Conservation (phyloP, 306 rosid species). For the Vigna nakashimae region DNA sequence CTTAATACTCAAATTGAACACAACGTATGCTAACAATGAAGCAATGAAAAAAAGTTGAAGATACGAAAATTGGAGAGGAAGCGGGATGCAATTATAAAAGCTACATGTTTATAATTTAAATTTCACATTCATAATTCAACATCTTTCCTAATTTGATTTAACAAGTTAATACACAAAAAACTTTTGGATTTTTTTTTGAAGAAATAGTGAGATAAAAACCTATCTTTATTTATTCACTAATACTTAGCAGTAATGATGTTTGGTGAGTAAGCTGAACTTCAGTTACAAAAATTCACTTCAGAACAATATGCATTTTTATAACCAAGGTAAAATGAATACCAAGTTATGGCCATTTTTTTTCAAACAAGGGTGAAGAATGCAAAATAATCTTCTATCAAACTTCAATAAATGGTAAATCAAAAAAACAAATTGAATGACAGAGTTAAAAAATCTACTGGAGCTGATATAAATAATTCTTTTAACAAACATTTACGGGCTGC, state of each 20-base stretch:
- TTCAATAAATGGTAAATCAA: slow-evolving; percentile 10
- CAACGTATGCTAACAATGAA: not conserved
- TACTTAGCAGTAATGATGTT: not conserved
- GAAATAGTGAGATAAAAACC: slow-evolving; percentile 13
- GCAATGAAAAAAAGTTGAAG: not conserved
- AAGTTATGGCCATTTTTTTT: slow-evolving; percentile 24
- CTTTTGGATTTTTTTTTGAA: slow-evolving; percentile 9
- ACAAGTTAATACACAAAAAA: not conserved
- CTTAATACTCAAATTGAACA: not conserved
- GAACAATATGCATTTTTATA: slow-evolving; percentile 11
- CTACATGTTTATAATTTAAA: slow-evolving; percentile 10
- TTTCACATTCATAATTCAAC: slow-evolving; percentile 7
- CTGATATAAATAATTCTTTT: slow-evolving; percentile 27
- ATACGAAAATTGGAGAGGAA: not conserved
- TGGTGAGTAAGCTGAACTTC: slow-evolving; percentile 13
- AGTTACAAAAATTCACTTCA: slow-evolving; percentile 1
- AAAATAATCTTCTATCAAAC: slow-evolving; percentile 13
- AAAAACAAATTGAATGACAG: slow-evolving; percentile 10
- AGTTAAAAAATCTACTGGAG: slow-evolving; percentile 26
- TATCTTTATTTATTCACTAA: slow-evolving; percentile 6
- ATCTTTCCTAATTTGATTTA: slow-evolving; percentile 12
- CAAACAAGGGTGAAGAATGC: slow-evolving; percentile 2
- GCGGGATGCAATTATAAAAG: slow-evolving; percentile 15
- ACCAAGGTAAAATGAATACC: slow-evolving; percentile 4
- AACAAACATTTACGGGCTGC: not conserved